A percentile compares a stretch with the other conserved stretches of the same genome.
These are phyloP conservation scores for Erodium trifolium DNA, from an alignment of 441 rosid species.

Conservation along the genomic window DNA sequence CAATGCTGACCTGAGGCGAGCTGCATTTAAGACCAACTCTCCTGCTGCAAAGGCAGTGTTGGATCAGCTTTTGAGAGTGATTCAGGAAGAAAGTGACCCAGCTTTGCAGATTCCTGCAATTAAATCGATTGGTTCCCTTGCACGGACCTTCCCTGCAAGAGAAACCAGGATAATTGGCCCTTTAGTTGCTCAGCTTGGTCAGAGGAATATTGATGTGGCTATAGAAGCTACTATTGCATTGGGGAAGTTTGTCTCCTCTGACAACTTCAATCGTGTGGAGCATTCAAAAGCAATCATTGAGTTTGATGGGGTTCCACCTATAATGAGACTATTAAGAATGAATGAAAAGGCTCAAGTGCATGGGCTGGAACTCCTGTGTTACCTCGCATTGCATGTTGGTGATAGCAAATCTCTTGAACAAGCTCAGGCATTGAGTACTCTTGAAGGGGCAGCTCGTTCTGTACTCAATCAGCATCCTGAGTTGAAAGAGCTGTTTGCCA, in stretches of 20 bases:
- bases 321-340: conserved; percentile 37
- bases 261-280: conserved; percentile 41
- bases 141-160: conserved; percentile 51
- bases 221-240: conserved; percentile 48
- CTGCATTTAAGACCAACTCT: conserved; percentile 48
- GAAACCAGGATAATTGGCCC: conserved; percentile 48
- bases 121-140: conserved; percentile 46
- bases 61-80: conserved; percentile 48
- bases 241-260: conserved; percentile 43
- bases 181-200: conserved; percentile 37
- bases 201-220: conserved; percentile 28
- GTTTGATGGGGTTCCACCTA: conserved; percentile 34
- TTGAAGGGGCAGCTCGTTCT: conserved; percentile 39
- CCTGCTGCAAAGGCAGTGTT: conserved; percentile 62
- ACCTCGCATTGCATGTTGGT: conserved; percentile 44
- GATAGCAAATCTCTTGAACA: conserved; percentile 48
- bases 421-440: conserved; percentile 36
- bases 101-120: conserved; percentile 37
- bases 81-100: conserved; percentile 28
- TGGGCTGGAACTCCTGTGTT: conserved; percentile 35
- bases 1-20: conserved; percentile 46
- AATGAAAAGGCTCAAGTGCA: conserved; percentile 33
- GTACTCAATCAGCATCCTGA: conserved; percentile 38
- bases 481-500: conserved; percentile 37
- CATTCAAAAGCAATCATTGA: conserved; percentile 53